Conservation (phyloP, 768 basidiomycete species). For the Sporobolomyces pararoseus region DNA sequence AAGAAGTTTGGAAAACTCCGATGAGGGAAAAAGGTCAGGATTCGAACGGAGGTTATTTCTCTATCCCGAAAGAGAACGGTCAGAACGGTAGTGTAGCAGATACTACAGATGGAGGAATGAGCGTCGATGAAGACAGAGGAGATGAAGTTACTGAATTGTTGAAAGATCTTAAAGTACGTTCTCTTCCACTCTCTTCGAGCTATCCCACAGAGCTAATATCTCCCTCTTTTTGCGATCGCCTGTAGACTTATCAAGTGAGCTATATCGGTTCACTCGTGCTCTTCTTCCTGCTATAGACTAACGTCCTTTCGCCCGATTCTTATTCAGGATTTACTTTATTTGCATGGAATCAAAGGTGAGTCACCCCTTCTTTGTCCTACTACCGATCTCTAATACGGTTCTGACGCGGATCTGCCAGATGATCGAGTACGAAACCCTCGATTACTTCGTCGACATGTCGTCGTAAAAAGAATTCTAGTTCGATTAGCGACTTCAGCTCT, state of each 20-base stretch:
- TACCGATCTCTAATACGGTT: background rate
- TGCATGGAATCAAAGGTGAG: slow-evolving; percentile 61
- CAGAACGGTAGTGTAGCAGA: background rate
- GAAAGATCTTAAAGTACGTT: slow-evolving; percentile 61
- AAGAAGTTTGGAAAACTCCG: slow-evolving; percentile 27
- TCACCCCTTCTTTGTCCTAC: background rate
- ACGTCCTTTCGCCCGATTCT: no score
- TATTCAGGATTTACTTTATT: slow-evolving; percentile 65
- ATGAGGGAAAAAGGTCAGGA: slow-evolving; percentile 22
- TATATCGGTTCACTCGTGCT: no score
- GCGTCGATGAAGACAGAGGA: slow-evolving; percentile 22
- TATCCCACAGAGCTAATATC: no score
- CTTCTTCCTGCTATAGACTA: no score
- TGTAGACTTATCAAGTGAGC: slow-evolving; percentile 22
- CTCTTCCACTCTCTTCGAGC: background rate
- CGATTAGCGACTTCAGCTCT: slow-evolving; percentile 63
- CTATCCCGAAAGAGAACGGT: background rate
- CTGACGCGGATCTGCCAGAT: slow-evolving; percentile 51
- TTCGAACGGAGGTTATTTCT: slow-evolving; percentile 35
- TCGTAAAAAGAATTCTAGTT: slow-evolving; percentile 63
- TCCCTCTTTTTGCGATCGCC: no score
- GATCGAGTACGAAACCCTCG: slow-evolving; percentile 70
- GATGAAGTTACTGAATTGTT: slow-evolving; percentile 48
- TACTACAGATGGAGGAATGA: slow-evolving; percentile 2
- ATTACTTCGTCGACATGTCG: slow-evolving; percentile 55